phyloP scores from a whole-genome alignment of 768 basidiomycete species.

The Russula virescens region DNA sequence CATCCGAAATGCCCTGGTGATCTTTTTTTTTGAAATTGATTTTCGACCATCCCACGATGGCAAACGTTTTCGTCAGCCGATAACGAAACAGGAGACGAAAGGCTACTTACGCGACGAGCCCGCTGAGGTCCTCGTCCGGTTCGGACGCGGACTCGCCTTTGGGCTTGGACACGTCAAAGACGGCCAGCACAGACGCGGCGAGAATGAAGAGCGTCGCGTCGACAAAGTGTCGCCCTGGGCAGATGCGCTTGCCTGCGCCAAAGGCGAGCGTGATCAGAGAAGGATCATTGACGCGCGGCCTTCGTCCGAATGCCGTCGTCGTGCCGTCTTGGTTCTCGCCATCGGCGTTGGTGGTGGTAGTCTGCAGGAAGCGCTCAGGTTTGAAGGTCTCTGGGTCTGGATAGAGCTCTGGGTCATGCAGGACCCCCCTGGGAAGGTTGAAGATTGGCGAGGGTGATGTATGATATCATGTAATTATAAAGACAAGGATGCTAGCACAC shows the following conservation, averaged over 20 bases:
- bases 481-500: not conserved
- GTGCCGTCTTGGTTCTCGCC: too few relatives aligned
- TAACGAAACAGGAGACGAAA: too few relatives aligned
- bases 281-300: not conserved
- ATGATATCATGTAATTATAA: too few relatives aligned
- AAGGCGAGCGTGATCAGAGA: slow-evolving; percentile 5
- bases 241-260: slow-evolving; percentile 18
- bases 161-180: slow-evolving; percentile 3
- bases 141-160: not conserved
- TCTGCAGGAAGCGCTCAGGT: slow-evolving; percentile 28
- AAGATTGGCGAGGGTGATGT: too few relatives aligned
- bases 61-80: too few relatives aligned
- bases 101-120: not conserved
- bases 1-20: slow-evolving; percentile 1
- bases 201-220: slow-evolving; percentile 20
- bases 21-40: not conserved
- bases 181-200: slow-evolving; percentile 14
- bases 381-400: slow-evolving; percentile 28
- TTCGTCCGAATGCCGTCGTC: not conserved
- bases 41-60: too few relatives aligned
- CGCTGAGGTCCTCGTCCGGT: not conserved
- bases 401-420: slow-evolving; percentile 28
- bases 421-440: not conserved
- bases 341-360: not conserved
- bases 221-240: slow-evolving; percentile 25